A percentile compares a stretch with the other conserved stretches of the same genome.
phyloP scores from a whole-genome alignment of 371 early-diverging fungal species.

The Modicella reniformis region DNA sequence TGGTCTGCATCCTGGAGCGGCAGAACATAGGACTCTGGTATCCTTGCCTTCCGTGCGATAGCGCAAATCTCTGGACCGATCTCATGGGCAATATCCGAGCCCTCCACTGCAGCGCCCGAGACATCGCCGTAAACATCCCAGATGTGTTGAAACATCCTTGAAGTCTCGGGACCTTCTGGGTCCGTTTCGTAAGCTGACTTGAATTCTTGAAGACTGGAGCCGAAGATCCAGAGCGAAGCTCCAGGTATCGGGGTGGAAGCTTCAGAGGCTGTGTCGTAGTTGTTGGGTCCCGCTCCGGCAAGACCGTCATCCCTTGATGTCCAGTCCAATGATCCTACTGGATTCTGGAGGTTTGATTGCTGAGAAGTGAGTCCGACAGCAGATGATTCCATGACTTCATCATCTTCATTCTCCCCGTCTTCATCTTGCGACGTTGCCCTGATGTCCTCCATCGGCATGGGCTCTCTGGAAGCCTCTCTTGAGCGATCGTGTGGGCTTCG shows the following conservation, averaged over 20 bases:
- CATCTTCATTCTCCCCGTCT: conserved; percentile 33
- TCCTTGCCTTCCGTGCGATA: conserved; percentile 25
- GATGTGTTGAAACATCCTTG: conserved; percentile 37
- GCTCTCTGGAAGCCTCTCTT: conserved; percentile 40
- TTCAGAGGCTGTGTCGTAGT: conserved; percentile 6
- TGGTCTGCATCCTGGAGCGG: not conserved
- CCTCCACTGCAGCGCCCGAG: conserved; percentile 42
- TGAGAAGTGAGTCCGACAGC: conserved; percentile 8
- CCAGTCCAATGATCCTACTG: conserved; percentile 29
- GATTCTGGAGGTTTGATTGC: conserved; percentile 2
- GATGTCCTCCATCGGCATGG: conserved; percentile 32
- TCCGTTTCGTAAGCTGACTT: conserved; percentile 42
- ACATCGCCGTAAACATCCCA: conserved; percentile 51
- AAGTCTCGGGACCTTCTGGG: conserved; percentile 26
- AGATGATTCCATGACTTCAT: conserved; percentile 49
- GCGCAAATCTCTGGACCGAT: conserved; percentile 45
- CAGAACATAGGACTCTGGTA: conserved; percentile 35
- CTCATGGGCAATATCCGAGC: conserved; percentile 41
- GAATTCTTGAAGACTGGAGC: conserved; percentile 44
- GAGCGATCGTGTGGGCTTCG: conserved; percentile 15
- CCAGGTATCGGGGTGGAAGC: conserved; percentile 29
- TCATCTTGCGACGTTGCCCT: conserved; percentile 8
- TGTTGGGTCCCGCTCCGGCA: not conserved
- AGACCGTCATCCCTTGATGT: conserved; percentile 25
- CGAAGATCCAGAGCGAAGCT: conserved; percentile 53